These are phyloP conservation scores for Beta corolliflora DNA, from an alignment of 179 eudicot species.

Conservation along the genomic window DNA sequence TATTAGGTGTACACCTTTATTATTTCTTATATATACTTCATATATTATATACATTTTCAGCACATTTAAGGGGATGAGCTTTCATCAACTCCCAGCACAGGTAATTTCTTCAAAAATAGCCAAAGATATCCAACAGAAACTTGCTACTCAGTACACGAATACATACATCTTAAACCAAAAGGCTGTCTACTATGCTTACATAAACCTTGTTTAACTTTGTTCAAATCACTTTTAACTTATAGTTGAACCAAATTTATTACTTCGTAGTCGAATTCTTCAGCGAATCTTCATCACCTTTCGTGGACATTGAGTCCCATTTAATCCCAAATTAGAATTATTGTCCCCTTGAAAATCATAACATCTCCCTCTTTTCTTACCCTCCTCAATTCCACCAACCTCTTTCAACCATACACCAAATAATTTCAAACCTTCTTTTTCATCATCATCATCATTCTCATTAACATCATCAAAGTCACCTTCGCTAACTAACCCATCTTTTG, in stretches of 20 bases:
- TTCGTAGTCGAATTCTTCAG: not conserved
- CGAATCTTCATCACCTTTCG: slow-evolving; percentile 24
- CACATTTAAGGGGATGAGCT: too few relatives aligned
- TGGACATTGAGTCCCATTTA: slow-evolving; percentile 14
- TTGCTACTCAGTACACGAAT: too few relatives aligned
- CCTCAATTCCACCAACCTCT: slow-evolving; percentile 19
- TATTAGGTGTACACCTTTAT: too few relatives aligned
- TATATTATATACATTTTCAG: too few relatives aligned
- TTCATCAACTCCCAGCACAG: too few relatives aligned
- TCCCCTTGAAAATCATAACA: slow-evolving; percentile 29
- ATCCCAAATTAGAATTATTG: slow-evolving; percentile 20
- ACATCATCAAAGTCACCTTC: slow-evolving; percentile 8
- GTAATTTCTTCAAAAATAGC: too few relatives aligned
- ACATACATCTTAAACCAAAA: too few relatives aligned
- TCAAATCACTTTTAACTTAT: not conserved
- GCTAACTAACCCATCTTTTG: slow-evolving; percentile 7
- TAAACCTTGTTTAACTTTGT: not conserved
- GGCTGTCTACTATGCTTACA: too few relatives aligned
- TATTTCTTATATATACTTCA: too few relatives aligned
- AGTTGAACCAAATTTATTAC: too few relatives aligned
- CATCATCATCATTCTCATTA: slow-evolving; percentile 25
- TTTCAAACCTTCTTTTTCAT: slow-evolving; percentile 49
- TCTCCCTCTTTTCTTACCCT: slow-evolving; percentile 53
- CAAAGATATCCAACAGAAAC: too few relatives aligned
- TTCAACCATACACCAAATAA: slow-evolving; percentile 88